Percentiles rank a stretch among this genome's conserved stretches.
phyloP scores from a whole-genome alignment of 352 stramenopile genomes.

The Phytophthora pini region DNA sequence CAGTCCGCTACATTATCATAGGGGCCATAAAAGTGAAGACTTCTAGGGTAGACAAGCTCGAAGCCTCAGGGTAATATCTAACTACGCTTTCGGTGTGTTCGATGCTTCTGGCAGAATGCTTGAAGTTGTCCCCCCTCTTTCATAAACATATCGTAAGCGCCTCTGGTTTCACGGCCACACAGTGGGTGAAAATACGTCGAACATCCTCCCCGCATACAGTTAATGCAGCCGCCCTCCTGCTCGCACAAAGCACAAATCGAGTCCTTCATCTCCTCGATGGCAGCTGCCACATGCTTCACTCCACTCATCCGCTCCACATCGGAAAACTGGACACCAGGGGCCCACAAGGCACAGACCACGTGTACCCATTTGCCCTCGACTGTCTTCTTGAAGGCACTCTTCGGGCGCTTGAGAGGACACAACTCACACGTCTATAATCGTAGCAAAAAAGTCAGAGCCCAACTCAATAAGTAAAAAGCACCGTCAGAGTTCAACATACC shows the following conservation, averaged over 20 bases:
- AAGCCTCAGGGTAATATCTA: slow-evolving; percentile 40
- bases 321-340: slow-evolving; percentile 84
- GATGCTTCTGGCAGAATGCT: slow-evolving; percentile 84
- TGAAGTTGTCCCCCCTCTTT: slow-evolving; percentile 85
- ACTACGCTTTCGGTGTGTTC: slow-evolving; percentile 54
- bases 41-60: slow-evolving; percentile 33
- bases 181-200: slow-evolving; percentile 82
- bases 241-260: slow-evolving; percentile 71
- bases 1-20: slow-evolving; percentile 43
- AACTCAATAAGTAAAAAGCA: background rate
- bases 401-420: slow-evolving; percentile 72
- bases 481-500: slow-evolving; percentile 37
- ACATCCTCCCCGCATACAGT: slow-evolving; percentile 80
- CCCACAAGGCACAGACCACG: slow-evolving; percentile 89
- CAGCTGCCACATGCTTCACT: slow-evolving; percentile 76
- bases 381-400: slow-evolving; percentile 87
- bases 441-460: background rate
- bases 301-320: slow-evolving; percentile 87
- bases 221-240: slow-evolving; percentile 79
- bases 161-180: slow-evolving; percentile 82
- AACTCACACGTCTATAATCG: slow-evolving; percentile 70
- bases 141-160: slow-evolving; percentile 91
- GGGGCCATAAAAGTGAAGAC: slow-evolving; percentile 39
- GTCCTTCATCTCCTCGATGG: slow-evolving; percentile 70
- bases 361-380: slow-evolving; percentile 82